Evolutionary conservation across 2,329 filamentous ascomycete genomes (phyloP), one percentile per base, ranked within the genome.

Genomic region (Diplodia scrobiculata): DNA sequence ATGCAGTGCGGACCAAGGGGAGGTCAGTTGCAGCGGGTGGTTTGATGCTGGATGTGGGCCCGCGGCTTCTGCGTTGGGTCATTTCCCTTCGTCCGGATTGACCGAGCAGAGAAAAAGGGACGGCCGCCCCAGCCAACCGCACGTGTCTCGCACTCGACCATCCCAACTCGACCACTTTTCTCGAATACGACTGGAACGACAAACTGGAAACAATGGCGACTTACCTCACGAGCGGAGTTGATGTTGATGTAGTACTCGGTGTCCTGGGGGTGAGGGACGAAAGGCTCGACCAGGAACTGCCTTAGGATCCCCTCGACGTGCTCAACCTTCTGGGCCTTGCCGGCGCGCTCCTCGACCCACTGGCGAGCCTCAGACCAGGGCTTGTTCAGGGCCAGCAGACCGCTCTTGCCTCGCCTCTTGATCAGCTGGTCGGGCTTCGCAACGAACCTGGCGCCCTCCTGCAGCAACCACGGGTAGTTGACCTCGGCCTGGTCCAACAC

Each of bases 201-300:
- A 34, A 68, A 51, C 13, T 55, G 19, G 52, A 50, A 58, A 47
- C 59, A 68, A 70, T 67, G 51, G 34, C 68, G 69, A 88, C 92
- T 88, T 89, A 98, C 95, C 89, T 98, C 95, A 85, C 95, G 91
- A 77, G 97, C 93, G 70, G 95, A 98, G 87, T 97, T 95, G 85
- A 99, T 99, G 89, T 97, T 97, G 85, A 99, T 97, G 84, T 99
- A 99, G 85, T 98, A 98, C 83, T 99, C 95, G 71, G 94, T 97
- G 79, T 92, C 90, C 75, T 92, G 87, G 71, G 93, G 90, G 82
- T 99, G 95, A 75, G 94, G 95, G 69, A 98, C 93, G 77, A 99
- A 98, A 63, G 95, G 95, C 87, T 99, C 95, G 73, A 99, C 93
- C 71, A 99, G 86, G 86, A 99, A 99, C 76, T 96, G 91, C 79